These are phyloP conservation scores for Apiospora pterosperma DNA, from an alignment of 2,329 filamentous ascomycete genomes.

Conservation along the genomic window DNA sequence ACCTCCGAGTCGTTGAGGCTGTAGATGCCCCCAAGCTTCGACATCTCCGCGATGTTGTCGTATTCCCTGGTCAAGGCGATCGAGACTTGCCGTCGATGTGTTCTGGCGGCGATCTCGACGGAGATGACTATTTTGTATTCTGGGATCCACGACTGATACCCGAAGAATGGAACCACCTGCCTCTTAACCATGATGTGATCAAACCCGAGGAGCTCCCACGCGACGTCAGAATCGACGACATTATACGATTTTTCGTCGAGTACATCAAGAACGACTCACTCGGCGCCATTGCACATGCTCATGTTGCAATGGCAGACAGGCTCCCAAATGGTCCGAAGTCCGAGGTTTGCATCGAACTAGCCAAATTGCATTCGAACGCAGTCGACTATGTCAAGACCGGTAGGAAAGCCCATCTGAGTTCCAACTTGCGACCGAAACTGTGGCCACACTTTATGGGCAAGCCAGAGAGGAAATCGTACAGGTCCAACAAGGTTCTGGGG, in stretches of 20 bases:
- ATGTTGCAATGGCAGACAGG: constrained; percentile 73
- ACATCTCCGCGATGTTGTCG: constrained; percentile 81
- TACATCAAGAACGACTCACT: constrained; percentile 92
- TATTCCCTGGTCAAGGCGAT: constrained; percentile 81
- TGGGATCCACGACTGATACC: constrained; percentile 81
- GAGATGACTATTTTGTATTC: constrained; percentile 91
- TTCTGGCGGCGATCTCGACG: constrained; percentile 91
- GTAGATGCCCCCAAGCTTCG: constrained; percentile 70
- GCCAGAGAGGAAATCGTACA: constrained; percentile 50
- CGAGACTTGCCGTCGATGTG: constrained; percentile 89
- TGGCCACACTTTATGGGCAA: constrained; percentile 90
- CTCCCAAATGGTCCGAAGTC: constrained; percentile 61
- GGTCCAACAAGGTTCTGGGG: constrained; percentile 71
- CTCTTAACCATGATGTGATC: constrained; percentile 73
- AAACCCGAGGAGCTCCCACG: constrained; percentile 52
- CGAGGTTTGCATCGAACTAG: constrained; percentile 69
- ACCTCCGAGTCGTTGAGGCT: constrained; percentile 83
- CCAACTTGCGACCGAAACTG: constrained; percentile 52
- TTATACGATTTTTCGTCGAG: constrained; percentile 81
- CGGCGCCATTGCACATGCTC: constrained; percentile 74
- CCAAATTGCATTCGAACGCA: constrained; percentile 79
- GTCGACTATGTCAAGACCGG: constrained; percentile 96
- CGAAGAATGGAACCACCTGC: constrained; percentile 62
- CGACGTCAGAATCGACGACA: constrained; percentile 67
- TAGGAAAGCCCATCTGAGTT: constrained; percentile 65